Conservation (phyloP, 805 yeast genomes). For the Wickerhamomyces mucosus region DNA sequence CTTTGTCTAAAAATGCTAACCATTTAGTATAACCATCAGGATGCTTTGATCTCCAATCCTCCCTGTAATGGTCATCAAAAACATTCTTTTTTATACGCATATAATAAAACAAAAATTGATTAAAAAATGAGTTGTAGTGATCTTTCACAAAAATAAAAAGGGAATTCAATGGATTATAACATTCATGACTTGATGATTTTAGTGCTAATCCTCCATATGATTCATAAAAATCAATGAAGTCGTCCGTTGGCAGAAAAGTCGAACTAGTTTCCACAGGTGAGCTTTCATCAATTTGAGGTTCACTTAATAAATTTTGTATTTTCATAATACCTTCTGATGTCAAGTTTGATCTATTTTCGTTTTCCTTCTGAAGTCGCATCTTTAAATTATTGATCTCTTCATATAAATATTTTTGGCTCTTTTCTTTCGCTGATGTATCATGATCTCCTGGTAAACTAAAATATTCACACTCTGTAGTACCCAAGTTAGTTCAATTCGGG, state of each 20-base stretch:
- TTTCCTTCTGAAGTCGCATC: not conserved
- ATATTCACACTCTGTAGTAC: constrained; percentile 5
- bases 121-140: constrained; percentile 12
- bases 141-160: constrained; percentile 11
- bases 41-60: constrained; percentile 8
- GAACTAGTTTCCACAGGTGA: not conserved
- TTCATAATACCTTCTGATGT: too few relatives aligned
- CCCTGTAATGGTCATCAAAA: constrained; percentile 3
- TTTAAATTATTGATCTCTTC: constrained; percentile 3
- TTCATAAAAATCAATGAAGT: constrained; percentile 9
- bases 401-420: constrained; percentile 1
- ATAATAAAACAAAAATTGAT: constrained; percentile 7
- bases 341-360: not conserved
- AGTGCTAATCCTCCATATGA: constrained; percentile 8
- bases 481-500: not conserved
- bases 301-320: too few relatives aligned
- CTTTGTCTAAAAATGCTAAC: constrained; percentile 9
- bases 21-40: constrained; percentile 14
- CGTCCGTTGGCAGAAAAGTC: not conserved
- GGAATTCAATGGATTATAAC: constrained; percentile 13
- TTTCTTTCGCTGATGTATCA: constrained; percentile 1
- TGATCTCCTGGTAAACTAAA: not conserved
- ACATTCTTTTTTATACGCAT: constrained; percentile 4
- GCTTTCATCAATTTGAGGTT: not conserved
- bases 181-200: constrained; percentile 14